Conservation (phyloP, 1,284 basidiomycete species). For the Ustilago hordei region DNA sequence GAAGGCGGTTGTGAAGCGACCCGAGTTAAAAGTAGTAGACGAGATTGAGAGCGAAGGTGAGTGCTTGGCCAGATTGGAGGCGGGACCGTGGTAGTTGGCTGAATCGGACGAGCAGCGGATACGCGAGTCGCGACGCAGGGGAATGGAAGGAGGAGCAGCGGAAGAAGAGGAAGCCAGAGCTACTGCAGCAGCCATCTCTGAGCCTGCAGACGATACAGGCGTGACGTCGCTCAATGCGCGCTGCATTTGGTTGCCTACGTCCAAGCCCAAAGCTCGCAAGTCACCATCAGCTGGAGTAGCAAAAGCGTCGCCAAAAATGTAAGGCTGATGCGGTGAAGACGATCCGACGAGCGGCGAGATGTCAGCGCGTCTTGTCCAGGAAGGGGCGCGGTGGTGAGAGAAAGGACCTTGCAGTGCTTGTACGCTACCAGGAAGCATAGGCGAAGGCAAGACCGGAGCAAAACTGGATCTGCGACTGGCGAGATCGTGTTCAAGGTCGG, state of each 20-base stretch:
- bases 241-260: conserved; percentile 19
- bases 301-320: neutral
- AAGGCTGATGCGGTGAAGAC: conserved; percentile 3
- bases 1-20: conserved; percentile 15
- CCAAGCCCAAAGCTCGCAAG: conserved; percentile 16
- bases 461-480: conserved; percentile 34
- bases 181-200: conserved; percentile 12
- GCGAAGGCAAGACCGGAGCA: conserved; percentile 23
- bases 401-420: conserved; percentile 44
- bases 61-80: conserved; percentile 2
- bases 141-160: conserved; percentile 16
- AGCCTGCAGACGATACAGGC: conserved; percentile 16
- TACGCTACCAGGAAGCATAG: conserved; percentile 15
- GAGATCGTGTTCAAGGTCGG: conserved; percentile 27
- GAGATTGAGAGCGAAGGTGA: conserved; percentile 27
- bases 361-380: conserved; percentile 44
- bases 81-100: conserved; percentile 12
- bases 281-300: conserved; percentile 2
- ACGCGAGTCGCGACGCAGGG: conserved; percentile 41
- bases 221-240: conserved; percentile 37
- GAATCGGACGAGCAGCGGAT: conserved; percentile 42
- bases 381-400: conserved; percentile 52
- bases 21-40: conserved; percentile 15
- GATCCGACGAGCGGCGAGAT: conserved; percentile 17
- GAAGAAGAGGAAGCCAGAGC: conserved; percentile 15